phyloP scores from a whole-genome alignment of 371 early-diverging fungal species.

The Rhizopus sp. region DNA sequence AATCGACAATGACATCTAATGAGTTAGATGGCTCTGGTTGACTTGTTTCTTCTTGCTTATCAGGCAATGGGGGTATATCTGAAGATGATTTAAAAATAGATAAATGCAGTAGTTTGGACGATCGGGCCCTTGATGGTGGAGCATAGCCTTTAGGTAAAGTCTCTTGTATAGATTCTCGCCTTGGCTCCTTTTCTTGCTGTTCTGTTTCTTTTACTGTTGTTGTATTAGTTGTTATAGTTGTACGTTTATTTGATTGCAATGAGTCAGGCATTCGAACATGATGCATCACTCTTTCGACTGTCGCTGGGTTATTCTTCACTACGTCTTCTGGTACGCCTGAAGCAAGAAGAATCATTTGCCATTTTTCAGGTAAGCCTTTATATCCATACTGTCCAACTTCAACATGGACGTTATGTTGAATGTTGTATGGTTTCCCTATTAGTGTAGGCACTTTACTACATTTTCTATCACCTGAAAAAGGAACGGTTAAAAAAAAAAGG shows the following conservation, averaged over 20 bases:
- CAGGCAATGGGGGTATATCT: constrained; percentile 24
- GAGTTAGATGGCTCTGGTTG: not conserved
- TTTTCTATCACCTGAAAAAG: constrained; percentile 18
- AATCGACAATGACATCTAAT: constrained; percentile 46
- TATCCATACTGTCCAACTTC: constrained; percentile 54
- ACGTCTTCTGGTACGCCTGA: constrained; percentile 62
- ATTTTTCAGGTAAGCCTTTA: constrained; percentile 61
- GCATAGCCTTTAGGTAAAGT: constrained; percentile 48
- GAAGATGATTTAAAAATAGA: constrained; percentile 26
- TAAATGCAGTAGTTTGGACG: constrained; percentile 41
- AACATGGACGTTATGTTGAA: constrained; percentile 65
- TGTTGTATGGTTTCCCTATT: constrained; percentile 66
- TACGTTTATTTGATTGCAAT: constrained; percentile 27
- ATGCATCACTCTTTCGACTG: constrained; percentile 57
- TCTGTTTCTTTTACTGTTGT: constrained; percentile 6
- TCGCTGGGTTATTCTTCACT: constrained; percentile 53
- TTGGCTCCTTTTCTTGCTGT: constrained; percentile 7
- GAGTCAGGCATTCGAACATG: constrained; percentile 57
- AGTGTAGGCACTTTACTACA: constrained; percentile 23
- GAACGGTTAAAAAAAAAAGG: constrained; percentile 5
- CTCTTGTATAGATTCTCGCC: constrained; percentile 2
- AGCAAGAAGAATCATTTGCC: constrained; percentile 56
- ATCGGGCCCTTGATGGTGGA: constrained; percentile 47
- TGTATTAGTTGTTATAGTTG: constrained; percentile 6
- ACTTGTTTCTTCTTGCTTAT: constrained; percentile 2